A percentile compares a stretch with the other conserved stretches of the same genome.
phyloP scores from a whole-genome alignment of 148 eudicot species.

The Suaeda aralocaspica region DNA sequence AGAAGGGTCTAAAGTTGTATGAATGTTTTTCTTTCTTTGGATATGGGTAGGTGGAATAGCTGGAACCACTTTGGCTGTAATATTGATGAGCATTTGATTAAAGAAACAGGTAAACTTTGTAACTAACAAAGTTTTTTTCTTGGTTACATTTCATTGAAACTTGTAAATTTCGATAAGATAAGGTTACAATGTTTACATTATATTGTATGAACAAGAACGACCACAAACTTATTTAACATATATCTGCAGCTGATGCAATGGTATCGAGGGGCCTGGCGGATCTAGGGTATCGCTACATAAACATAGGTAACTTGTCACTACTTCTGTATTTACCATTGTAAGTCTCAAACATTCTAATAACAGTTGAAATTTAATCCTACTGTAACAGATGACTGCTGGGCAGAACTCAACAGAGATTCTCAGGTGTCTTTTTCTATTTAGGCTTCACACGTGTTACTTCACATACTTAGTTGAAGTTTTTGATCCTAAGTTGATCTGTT shows the following conservation, averaged over 20 bases:
- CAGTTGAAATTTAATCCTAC: too few species aligned
- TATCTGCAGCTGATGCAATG: conserved; percentile 31
- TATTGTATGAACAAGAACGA: too few species aligned
- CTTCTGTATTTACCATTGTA: too few species aligned
- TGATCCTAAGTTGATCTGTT: too few species aligned
- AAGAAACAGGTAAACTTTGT: conserved; percentile 17
- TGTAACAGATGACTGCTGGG: conserved; percentile 30
- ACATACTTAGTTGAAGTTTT: too few species aligned
- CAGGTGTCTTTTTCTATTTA: conserved; percentile 7
- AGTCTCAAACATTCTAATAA: background rate
- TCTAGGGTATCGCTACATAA: conserved; percentile 25
- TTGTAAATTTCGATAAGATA: too few species aligned
- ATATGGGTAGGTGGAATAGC: conserved; percentile 21
- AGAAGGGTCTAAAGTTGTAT: too few species aligned
- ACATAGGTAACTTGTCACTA: conserved; percentile 41
- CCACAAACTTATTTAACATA: too few species aligned
- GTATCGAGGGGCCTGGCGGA: conserved; percentile 19
- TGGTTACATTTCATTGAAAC: too few species aligned
- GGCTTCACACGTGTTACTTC: too few species aligned
- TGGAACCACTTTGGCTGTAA: conserved; percentile 28
- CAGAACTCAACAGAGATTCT: conserved; percentile 26
- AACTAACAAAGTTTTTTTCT: too few species aligned
- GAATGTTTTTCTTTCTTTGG: background rate
- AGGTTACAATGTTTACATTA: too few species aligned
- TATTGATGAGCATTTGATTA: conserved; percentile 17